Conservation (phyloP, 441 rosid species). For the Codiaeum variegatum region DNA sequence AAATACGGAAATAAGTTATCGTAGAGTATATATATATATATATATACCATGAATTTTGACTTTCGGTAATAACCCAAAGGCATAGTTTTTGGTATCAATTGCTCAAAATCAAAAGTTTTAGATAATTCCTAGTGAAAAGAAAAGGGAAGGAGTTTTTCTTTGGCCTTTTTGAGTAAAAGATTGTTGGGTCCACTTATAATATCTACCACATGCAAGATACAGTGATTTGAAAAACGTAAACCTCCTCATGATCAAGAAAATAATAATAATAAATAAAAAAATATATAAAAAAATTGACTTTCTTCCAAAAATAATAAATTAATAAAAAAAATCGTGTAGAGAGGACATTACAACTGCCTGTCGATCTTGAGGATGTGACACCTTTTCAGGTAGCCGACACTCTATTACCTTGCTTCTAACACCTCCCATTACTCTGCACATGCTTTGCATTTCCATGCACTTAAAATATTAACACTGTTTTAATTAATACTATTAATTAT, state of each 20-base stretch:
- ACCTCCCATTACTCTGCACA: slow-evolving; percentile 28
- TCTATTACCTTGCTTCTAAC: slow-evolving; percentile 24
- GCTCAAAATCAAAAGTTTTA: background rate
- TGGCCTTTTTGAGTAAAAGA: background rate
- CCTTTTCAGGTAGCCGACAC: slow-evolving; percentile 39
- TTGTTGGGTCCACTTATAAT: slow-evolving; percentile 13
- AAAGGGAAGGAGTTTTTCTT: background rate
- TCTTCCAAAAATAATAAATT: background rate
- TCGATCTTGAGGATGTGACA: slow-evolving; percentile 22
- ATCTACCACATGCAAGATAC: slow-evolving; percentile 18
- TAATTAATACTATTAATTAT: too few species aligned
- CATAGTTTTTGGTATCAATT: background rate
- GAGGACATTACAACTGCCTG: slow-evolving; percentile 10
- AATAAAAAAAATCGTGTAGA: background rate
- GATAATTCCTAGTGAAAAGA: background rate
- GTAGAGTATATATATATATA: too few species aligned
- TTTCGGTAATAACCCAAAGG: too few species aligned
- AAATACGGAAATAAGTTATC: too few species aligned
- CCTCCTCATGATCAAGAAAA: background rate
- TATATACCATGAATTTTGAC: too few species aligned
- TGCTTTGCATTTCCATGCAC: slow-evolving; percentile 26
- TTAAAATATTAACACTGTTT: background rate
- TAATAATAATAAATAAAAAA: background rate
- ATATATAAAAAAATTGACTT: too few species aligned
- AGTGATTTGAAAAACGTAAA: slow-evolving; percentile 1